Evolutionary conservation across 2,329 filamentous ascomycete species (phyloP), one percentile per base, ranked within the genome.

Genomic region (Colletotrichum tanaceti): DNA sequence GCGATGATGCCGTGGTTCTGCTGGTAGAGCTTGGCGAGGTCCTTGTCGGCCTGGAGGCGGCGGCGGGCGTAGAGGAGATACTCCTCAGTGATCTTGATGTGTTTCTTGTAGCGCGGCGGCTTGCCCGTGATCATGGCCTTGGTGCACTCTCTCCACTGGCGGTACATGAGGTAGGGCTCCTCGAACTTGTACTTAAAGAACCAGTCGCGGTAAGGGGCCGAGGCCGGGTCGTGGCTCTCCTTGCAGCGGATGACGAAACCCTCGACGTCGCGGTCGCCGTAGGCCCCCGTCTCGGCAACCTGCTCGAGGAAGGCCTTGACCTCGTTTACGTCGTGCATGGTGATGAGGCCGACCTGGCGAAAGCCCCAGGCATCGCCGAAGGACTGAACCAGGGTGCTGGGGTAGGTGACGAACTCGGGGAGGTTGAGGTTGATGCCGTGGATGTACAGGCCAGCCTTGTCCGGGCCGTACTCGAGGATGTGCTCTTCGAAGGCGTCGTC

Each of bases 121-220:
- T 88, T 91, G 16, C 91, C 91, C 1, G 86, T 76, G 73, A 99
- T 98, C 65, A 98, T 80, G 5, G 93, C 87, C 79, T 97, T 98
- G 49, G 96, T 99, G 77, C 93, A 97, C 81, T 99, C 96, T 71
- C 96, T 90, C 96, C 96, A 99, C 82, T 99, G 96, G 28, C 96
- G 90, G 81, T 98, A 99, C 93, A 99, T 97, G 70, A 99, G 83
- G 77, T 99, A 99, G 0, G 96, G 96, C 81, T 99, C 96, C 76
- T 99, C 96, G 70, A 99, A 99, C 82, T 99, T 99, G 87, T 94
- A 99, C 81, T 99, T 99, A 90, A 99, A 99, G 81, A 99, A 99
- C 96, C 96, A 99, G 78, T 99, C 94, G n/a, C 87, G 82, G 77
- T 90, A 96, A 0, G 87, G 86, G 2, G 78, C 79, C 16, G 78